These are phyloP conservation scores for Plasmodium chabaudi DNA, from an alignment of 169 alveolate genomes.

Conservation along the genomic window DNA sequence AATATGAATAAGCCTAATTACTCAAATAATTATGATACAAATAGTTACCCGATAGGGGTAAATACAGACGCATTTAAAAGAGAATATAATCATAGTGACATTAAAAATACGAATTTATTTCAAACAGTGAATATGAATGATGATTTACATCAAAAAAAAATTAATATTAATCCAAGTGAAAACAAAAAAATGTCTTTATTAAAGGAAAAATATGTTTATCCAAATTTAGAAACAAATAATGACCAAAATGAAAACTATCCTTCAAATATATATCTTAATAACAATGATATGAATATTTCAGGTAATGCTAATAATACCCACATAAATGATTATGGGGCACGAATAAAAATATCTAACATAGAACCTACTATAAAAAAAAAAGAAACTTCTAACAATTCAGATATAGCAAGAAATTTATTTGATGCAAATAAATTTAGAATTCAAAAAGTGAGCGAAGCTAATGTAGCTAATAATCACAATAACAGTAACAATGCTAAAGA, in stretches of 20 bases:
- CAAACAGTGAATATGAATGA: constrained; percentile 7
- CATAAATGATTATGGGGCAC: too few species aligned
- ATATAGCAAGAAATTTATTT: constrained; percentile 13
- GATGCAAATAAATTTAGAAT: constrained; percentile 25
- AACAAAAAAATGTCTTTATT: too few species aligned
- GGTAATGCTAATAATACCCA: too few species aligned
- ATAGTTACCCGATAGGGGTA: neutral
- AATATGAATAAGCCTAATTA: constrained; percentile 21
- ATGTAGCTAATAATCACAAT: neutral
- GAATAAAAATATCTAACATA: too few species aligned
- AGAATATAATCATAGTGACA: constrained; percentile 12
- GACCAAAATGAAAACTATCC: too few species aligned
- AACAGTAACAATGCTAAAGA: constrained; percentile 12
- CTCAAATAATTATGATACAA: constrained; percentile 1
- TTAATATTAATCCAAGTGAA: too few species aligned
- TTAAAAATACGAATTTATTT: neutral
- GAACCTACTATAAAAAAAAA: too few species aligned
- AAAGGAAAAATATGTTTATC: too few species aligned
- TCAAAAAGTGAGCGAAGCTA: constrained; percentile 31
- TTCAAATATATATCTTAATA: too few species aligned
- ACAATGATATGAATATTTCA: too few species aligned
- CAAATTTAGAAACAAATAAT: too few species aligned
- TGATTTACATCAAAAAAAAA: neutral
- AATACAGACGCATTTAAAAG: constrained; percentile 15
- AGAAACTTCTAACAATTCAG: neutral